A percentile compares a stretch with the other conserved stretches of the same genome.
These are phyloP conservation scores for Colletotrichum plurivorum DNA, from an alignment of 2,329 filamentous ascomycete species.

Conservation along the genomic window DNA sequence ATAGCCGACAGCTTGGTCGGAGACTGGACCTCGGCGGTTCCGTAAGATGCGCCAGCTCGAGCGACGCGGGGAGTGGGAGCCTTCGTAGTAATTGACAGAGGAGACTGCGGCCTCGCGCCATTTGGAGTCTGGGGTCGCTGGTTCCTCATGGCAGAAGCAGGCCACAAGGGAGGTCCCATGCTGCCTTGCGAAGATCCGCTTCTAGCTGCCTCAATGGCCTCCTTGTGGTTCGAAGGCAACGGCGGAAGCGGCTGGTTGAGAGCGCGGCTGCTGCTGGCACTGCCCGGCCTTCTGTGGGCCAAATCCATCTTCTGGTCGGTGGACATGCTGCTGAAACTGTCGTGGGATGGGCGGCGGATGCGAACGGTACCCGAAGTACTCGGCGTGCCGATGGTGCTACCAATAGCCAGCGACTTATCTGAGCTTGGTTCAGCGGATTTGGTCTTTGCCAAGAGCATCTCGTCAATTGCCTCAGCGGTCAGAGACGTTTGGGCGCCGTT, in stretches of 20 bases:
- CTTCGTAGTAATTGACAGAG: constrained; percentile 59
- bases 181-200: constrained; percentile 65
- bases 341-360: constrained; percentile 60
- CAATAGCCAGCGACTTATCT: constrained; percentile 54
- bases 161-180: constrained; percentile 90
- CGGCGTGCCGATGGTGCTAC: constrained; percentile 53
- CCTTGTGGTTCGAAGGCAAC: constrained; percentile 84
- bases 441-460: constrained; percentile 73
- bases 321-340: constrained; percentile 62
- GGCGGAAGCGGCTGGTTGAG: constrained; percentile 71
- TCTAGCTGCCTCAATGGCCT: constrained; percentile 86
- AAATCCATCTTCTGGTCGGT: constrained; percentile 34
- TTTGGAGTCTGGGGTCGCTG: constrained; percentile 74
- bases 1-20: constrained; percentile 57
- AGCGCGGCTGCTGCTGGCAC: constrained; percentile 75
- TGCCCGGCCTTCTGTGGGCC: constrained; percentile 72
- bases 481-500: constrained; percentile 86
- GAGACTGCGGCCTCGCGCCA: constrained; percentile 60
- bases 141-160: constrained; percentile 78
- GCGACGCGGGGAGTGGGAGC: constrained; percentile 70
- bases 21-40: constrained; percentile 63
- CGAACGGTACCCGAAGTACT: constrained; percentile 59
- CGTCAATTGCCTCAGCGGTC: constrained; percentile 86
- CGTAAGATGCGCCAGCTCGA: constrained; percentile 60
- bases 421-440: constrained; percentile 48